Conservation (phyloP, 2,329 filamentous ascomycete species). For the Microdochium paspali region DNA sequence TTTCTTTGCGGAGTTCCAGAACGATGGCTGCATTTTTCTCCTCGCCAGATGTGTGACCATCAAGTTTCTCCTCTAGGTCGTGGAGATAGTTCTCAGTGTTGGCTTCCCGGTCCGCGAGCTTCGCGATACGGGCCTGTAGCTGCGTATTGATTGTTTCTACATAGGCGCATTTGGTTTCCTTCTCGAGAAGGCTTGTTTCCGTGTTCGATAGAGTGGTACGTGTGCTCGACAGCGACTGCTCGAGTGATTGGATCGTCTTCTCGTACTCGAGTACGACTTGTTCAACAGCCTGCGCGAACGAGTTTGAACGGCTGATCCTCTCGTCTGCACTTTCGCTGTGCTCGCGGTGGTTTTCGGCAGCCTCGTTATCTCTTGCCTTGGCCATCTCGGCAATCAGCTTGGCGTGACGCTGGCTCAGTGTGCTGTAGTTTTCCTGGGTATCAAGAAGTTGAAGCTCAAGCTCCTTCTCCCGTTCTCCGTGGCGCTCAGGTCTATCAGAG, state of each 20-base stretch:
- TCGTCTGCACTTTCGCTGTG: slow-evolving; percentile 66
- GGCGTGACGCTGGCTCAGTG: slow-evolving; percentile 87
- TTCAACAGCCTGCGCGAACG: slow-evolving; percentile 91
- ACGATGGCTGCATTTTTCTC: slow-evolving; percentile 86
- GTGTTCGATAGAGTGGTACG: slow-evolving; percentile 72
- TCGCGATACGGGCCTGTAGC: slow-evolving; percentile 82
- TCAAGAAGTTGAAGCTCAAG: slow-evolving; percentile 91
- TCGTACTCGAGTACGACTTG: slow-evolving; percentile 96
- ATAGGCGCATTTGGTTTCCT: slow-evolving; percentile 88
- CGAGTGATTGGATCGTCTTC: slow-evolving; percentile 91
- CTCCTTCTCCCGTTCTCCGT: slow-evolving; percentile 77
- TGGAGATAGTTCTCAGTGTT: slow-evolving; percentile 90
- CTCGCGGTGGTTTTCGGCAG: slow-evolving; percentile 44
- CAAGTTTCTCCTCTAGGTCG: slow-evolving; percentile 82
- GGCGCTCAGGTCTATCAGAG: slow-evolving; percentile 68
- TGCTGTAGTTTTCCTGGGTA: slow-evolving; percentile 86
- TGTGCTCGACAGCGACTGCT: slow-evolving; percentile 84
- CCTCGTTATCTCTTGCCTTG: slow-evolving; percentile 66
- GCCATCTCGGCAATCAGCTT: slow-evolving; percentile 91
- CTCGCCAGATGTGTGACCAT: slow-evolving; percentile 82
- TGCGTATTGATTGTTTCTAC: slow-evolving; percentile 87
- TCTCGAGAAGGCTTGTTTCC: slow-evolving; percentile 82
- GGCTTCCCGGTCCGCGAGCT: slow-evolving; percentile 81
- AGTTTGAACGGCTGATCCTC: slow-evolving; percentile 86
- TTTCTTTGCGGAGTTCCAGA: slow-evolving; percentile 81